Evolutionary conservation across 371 early-diverging fungal genomes (phyloP).

Genomic region (Mucor racemosus): DNA sequence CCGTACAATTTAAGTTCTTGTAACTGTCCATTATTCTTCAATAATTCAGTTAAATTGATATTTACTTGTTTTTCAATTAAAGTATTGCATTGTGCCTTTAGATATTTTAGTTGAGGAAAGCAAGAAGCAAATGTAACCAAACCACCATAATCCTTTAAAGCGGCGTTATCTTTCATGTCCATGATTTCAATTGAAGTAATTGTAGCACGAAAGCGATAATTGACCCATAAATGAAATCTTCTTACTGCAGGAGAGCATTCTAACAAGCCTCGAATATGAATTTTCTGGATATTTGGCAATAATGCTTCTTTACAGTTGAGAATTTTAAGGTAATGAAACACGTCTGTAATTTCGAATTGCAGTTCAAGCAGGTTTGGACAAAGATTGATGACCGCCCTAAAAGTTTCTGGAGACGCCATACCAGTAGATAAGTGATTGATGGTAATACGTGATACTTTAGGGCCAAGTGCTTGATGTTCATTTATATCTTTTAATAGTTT

Average conservation of each 20-base stretch:
- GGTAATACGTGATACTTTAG: conserved; percentile 6
- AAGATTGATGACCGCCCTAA: neutral
- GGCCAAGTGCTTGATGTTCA: neutral
- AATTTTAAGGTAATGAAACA: conserved; percentile 9
- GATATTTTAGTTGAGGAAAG: conserved; percentile 10
- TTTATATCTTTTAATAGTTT: neutral
- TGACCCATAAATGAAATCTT: conserved; percentile 15
- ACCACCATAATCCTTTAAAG: conserved; percentile 12
- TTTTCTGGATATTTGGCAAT: conserved; percentile 9
- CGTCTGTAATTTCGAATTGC: conserved; percentile 1
- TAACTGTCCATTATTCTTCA: neutral
- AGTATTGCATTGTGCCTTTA: conserved; percentile 6
- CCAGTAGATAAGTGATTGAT: conserved; percentile 1
- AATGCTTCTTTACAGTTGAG: conserved; percentile 3
- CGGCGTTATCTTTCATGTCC: conserved; percentile 6
- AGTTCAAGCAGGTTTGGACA: conserved; percentile 13
- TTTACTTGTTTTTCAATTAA: neutral
- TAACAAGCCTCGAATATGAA: neutral
- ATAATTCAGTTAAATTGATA: neutral
- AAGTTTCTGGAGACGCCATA: neutral
- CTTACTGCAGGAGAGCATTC: conserved; percentile 9
- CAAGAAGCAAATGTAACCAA: neutral
- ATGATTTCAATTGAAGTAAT: conserved; percentile 10
- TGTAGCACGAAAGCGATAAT: conserved; percentile 7
- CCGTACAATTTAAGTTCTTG: conserved; percentile 7